A percentile compares a stretch with the other conserved stretches of the same genome.
These are phyloP conservation scores for Physcomitrium patens DNA, from an alignment of 225 moss, liverwort and hornwort genomes.

Conservation along the genomic window DNA sequence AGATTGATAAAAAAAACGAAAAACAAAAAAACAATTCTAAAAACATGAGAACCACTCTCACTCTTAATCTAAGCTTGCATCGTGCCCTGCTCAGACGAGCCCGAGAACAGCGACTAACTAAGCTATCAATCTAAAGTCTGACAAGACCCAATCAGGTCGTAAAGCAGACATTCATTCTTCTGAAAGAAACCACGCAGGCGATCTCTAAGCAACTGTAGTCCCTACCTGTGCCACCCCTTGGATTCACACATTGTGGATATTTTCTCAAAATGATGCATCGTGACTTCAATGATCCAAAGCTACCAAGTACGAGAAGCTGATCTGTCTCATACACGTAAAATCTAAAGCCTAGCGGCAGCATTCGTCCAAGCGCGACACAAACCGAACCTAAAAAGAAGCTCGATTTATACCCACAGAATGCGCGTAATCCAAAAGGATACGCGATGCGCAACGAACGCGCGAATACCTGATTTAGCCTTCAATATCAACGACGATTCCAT, in stretches of 20 bases:
- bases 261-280: background rate
- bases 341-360: background rate
- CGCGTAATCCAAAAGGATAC: background rate
- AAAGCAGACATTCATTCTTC: slow-evolving; percentile 5
- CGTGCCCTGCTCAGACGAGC: background rate
- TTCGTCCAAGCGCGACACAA: background rate
- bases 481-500: slow-evolving; percentile 66
- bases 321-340: background rate
- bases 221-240: background rate
- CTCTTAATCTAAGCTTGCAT: background rate
- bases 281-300: slow-evolving; percentile 24
- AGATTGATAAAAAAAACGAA: background rate
- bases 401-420: background rate
- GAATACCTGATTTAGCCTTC: slow-evolving; percentile 63
- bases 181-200: background rate
- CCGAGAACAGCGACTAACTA: background rate
- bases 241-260: slow-evolving; percentile 10
- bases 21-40: background rate
- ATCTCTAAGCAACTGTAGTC: background rate
- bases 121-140: slow-evolving; percentile 7
- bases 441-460: slow-evolving; percentile 14
- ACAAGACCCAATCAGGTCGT: slow-evolving; percentile 22
- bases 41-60: background rate
- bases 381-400: background rate
- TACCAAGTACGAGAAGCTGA: slow-evolving; percentile 3